Evolutionary conservation across 495 filamentous ascomycete species (phyloP).

Genomic region (Daldinia vernicosa): DNA sequence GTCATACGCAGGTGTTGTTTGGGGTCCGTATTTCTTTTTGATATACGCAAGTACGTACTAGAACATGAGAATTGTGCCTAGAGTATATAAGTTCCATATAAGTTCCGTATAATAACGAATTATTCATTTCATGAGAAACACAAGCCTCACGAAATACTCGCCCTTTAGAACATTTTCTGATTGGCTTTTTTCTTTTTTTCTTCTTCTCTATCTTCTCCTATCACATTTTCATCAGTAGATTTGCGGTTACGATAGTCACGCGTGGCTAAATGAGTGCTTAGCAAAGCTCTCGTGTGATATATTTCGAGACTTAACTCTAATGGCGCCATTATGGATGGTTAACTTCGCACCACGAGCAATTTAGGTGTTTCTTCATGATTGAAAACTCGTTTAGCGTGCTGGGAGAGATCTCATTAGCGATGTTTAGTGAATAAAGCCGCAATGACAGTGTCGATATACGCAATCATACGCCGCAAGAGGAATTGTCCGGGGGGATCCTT

Average conservation of each 20-base stretch:
- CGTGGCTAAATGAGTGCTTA: too few species aligned
- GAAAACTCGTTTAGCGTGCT: background rate
- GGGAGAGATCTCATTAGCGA: background rate
- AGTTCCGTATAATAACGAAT: background rate
- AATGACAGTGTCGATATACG: background rate
- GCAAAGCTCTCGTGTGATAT: background rate
- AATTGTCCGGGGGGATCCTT: background rate
- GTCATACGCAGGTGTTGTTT: background rate
- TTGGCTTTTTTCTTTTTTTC: background rate
- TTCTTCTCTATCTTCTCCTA: background rate
- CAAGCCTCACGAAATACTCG: background rate
- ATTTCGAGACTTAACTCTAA: background rate
- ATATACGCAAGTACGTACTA: background rate
- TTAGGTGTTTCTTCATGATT: too few species aligned
- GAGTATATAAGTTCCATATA: background rate
- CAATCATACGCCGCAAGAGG: background rate
- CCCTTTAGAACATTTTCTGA: background rate
- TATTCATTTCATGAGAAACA: background rate
- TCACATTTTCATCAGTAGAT: background rate
- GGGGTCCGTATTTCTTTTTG: background rate
- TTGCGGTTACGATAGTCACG: background rate
- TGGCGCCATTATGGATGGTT: too few species aligned
- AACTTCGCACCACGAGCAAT: too few species aligned
- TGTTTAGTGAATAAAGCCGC: background rate
- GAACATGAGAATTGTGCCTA: background rate